These are phyloP conservation scores for Aeschynomene evenia DNA, from an alignment of 306 rosid species.

Conservation along the genomic window DNA sequence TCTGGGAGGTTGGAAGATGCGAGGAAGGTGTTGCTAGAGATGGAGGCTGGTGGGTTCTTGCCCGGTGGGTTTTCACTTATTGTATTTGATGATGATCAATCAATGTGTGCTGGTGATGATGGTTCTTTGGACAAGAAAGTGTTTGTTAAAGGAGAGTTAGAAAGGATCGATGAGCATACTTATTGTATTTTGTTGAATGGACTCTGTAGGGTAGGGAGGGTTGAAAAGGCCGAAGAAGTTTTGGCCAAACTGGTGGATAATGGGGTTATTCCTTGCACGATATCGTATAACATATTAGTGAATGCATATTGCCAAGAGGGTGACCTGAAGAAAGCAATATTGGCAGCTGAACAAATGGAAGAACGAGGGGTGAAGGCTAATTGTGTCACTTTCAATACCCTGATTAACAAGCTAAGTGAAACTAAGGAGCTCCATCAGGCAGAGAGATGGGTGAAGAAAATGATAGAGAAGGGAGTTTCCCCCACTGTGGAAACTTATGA, in stretches of 20 bases:
- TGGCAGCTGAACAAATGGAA: slow-evolving; percentile 50
- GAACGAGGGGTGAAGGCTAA: slow-evolving; percentile 54
- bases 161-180: slow-evolving; percentile 45
- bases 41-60: slow-evolving; percentile 49
- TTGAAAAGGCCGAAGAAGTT: slow-evolving; percentile 61
- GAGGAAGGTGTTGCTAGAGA: slow-evolving; percentile 53
- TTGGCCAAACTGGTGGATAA: slow-evolving; percentile 45
- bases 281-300: slow-evolving; percentile 57
- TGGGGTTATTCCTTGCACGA: slow-evolving; percentile 52
- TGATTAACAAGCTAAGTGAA: slow-evolving; percentile 60
- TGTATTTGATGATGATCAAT: slow-evolving; percentile 54
- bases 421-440: slow-evolving; percentile 57
- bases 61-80: slow-evolving; percentile 55
- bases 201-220: slow-evolving; percentile 59
- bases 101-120: slow-evolving; percentile 33
- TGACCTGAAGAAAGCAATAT: slow-evolving; percentile 49
- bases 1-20: slow-evolving; percentile 55
- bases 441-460: slow-evolving; percentile 70
- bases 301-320: slow-evolving; percentile 64
- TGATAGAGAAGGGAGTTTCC: slow-evolving; percentile 58
- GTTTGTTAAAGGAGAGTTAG: slow-evolving; percentile 23
- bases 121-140: slow-evolving; percentile 40
- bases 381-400: slow-evolving; percentile 58
- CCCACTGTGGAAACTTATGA: slow-evolving; percentile 61
- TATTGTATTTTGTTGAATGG: slow-evolving; percentile 56